Base-by-base conservation (phyloP, 164 flowering plant genomes). In the Dillenia turbinata region DNA sequence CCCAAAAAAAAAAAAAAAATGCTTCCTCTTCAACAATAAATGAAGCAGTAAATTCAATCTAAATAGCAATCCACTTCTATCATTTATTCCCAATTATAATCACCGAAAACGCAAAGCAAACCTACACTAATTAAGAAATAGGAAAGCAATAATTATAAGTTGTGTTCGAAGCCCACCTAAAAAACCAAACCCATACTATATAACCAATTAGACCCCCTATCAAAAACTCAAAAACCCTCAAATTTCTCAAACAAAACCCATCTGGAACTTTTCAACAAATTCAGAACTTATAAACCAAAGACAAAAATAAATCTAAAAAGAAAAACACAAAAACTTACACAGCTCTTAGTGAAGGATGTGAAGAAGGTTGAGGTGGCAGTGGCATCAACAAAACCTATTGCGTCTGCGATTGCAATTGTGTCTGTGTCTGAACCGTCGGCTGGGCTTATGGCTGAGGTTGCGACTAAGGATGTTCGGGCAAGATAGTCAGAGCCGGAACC, bases 391-490 rank as follows among this genome's bases (percentile, higher is more conserved):
- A 45, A 11, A 54, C 48, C 50, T 46, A 56, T 3, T n/a, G 66
- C 45, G 51, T 59, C 60, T 50, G 65, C 49, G 74, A 69, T 11
- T n/a, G n/a, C n/a, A n/a, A n/a, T n/a, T 51, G 49, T 26, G 58
- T 44, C 66, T 40, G 71, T 52, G 61, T 51, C 60, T 43, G 73
- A 22, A 55, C 65, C 59, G 67, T 71, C 0, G 57, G 48, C 65
- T 63, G 65, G 4, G 57, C 70, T 66, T 44, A 73, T n/a, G 55
- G 52, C 62, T 10, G 79, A 26, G n/a, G n/a, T n/a, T n/a, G n/a
- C n/a, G n/a, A n/a, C n/a, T n/a, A n/a, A n/a, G 73, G 74, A 3
- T 70, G 72, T 45, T 80, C 77, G 45, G 78, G 70, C 49, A 71
- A 40, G 44, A 54, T 60, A 33, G 61, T 72, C 22, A 43, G 49